phyloP scores from a whole-genome alignment of 2,329 filamentous ascomycete species.

The Pyrenophora tritici-repentis region DNA sequence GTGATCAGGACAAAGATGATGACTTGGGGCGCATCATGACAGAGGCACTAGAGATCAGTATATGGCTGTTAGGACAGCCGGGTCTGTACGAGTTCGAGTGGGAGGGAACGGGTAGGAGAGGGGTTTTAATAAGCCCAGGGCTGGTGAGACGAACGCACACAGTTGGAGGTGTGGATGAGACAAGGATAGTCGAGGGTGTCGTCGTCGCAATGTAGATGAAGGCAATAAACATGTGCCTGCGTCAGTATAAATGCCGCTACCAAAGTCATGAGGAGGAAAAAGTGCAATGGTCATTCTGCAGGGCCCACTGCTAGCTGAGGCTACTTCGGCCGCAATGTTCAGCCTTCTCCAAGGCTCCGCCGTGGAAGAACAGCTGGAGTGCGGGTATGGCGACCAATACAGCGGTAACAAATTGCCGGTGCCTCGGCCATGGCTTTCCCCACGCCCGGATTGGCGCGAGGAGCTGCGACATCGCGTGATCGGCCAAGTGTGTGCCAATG shows the following conservation, averaged over 20 bases:
- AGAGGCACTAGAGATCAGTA: slow-evolving; percentile 29
- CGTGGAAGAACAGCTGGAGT: neutral
- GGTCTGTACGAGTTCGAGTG: slow-evolving; percentile 34
- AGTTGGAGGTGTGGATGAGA: neutral
- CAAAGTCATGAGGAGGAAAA: no score
- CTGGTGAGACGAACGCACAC: slow-evolving; percentile 20
- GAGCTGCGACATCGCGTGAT: slow-evolving; percentile 11
- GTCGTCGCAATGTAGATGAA: slow-evolving; percentile 10
- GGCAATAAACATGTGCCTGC: neutral
- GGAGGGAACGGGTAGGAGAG: slow-evolving; percentile 31
- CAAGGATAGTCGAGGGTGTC: slow-evolving; percentile 14
- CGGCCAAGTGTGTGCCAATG: neutral
- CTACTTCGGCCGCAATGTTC: slow-evolving; percentile 7
- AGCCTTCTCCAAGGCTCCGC: neutral
- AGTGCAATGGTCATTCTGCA: no score
- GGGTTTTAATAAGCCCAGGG: slow-evolving; percentile 30
- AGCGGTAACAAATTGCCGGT: slow-evolving; percentile 19
- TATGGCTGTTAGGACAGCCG: slow-evolving; percentile 40
- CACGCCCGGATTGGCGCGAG: slow-evolving; percentile 16
- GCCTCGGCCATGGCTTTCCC: slow-evolving; percentile 18
- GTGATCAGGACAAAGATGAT: slow-evolving; percentile 37
- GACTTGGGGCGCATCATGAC: slow-evolving; percentile 33
- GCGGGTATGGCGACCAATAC: slow-evolving; percentile 6
- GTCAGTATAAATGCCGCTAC: no score
- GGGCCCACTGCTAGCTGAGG: neutral